These are phyloP conservation scores for Pseudocercospora musae DNA, from an alignment of 2,329 filamentous ascomycete species.

Conservation along the genomic window DNA sequence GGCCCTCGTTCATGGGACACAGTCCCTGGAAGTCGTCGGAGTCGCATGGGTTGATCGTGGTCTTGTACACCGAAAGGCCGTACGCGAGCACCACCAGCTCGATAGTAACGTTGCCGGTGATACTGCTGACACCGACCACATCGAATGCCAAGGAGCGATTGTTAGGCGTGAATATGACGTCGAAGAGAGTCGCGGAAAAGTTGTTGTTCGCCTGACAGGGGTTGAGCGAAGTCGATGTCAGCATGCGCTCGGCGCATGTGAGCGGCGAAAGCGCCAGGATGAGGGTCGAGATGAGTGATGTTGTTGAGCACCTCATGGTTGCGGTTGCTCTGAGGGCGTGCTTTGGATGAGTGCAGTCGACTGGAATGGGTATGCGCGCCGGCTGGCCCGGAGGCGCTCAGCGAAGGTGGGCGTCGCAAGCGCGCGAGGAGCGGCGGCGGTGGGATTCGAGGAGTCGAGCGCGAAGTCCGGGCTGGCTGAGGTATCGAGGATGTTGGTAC, in stretches of 20 bases:
- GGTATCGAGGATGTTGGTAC: constrained; percentile 1
- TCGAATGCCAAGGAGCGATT: constrained; percentile 72
- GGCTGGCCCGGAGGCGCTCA: constrained; percentile 18
- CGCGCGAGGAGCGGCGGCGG: constrained; percentile 10
- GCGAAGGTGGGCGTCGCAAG: constrained; percentile 21
- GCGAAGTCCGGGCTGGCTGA: background rate
- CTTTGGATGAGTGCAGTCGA: constrained; percentile 4
- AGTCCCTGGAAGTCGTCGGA: constrained; percentile 65
- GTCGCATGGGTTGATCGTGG: constrained; percentile 72
- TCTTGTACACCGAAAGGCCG: constrained; percentile 68
- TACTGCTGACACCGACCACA: constrained; percentile 77
- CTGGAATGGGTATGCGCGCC: constrained; percentile 13
- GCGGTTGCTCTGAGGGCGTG: constrained; percentile 10
- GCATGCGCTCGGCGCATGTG: constrained; percentile 59
- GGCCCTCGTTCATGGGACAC: constrained; percentile 86
- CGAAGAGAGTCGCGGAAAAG: constrained; percentile 85
- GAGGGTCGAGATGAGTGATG: constrained; percentile 29
- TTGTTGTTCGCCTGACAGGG: constrained; percentile 79
- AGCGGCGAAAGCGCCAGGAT: constrained; percentile 45
- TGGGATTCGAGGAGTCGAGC: background rate
- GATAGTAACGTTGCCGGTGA: constrained; percentile 77
- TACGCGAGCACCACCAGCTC: constrained; percentile 76
- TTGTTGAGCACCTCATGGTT: constrained; percentile 29
- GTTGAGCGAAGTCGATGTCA: constrained; percentile 80
- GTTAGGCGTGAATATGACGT: constrained; percentile 72